These are phyloP conservation scores for Trichothecium roseum DNA, from an alignment of 2,329 filamentous ascomycete species.

Conservation along the genomic window DNA sequence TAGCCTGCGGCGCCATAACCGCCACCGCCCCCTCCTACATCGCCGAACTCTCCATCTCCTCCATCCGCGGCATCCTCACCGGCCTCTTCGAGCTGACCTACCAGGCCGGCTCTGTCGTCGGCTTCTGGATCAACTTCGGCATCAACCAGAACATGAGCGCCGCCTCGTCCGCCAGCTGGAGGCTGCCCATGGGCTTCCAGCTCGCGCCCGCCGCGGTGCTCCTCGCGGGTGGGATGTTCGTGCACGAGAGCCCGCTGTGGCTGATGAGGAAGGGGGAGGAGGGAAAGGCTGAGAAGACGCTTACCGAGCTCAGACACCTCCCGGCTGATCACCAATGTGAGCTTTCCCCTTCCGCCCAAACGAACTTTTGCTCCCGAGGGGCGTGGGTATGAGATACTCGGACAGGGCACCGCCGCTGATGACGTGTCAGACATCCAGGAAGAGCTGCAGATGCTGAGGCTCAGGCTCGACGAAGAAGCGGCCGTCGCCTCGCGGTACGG, in stretches of 20 bases:
- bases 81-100: conserved; percentile 43
- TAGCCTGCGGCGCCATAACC: conserved; percentile 45
- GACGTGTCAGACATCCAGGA: conserved; percentile 27
- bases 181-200: conserved; percentile 36
- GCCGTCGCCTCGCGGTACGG: conserved; percentile 20
- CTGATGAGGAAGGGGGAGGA: conserved; percentile 21
- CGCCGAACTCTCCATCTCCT: conserved; percentile 49
- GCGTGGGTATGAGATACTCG: neutral
- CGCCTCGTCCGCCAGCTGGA: conserved; percentile 26
- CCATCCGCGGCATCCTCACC: conserved; percentile 46
- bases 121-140: conserved; percentile 40
- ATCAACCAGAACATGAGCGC: conserved; percentile 27
- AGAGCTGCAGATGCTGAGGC: conserved; percentile 35
- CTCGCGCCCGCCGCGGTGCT: conserved; percentile 33
- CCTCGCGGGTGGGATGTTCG: conserved; percentile 31
- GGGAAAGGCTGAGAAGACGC: conserved; percentile 18
- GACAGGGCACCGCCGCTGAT: neutral
- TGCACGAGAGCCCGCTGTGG: conserved; percentile 31
- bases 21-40: conserved; percentile 54
- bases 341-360: neutral
- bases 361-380: neutral
- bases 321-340: conserved; percentile 24
- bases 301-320: conserved; percentile 31
- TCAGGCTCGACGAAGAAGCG: conserved; percentile 22
- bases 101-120: conserved; percentile 39